Conservation (phyloP, 768 basidiomycete species). For the Leucosporidium yakuticum region DNA sequence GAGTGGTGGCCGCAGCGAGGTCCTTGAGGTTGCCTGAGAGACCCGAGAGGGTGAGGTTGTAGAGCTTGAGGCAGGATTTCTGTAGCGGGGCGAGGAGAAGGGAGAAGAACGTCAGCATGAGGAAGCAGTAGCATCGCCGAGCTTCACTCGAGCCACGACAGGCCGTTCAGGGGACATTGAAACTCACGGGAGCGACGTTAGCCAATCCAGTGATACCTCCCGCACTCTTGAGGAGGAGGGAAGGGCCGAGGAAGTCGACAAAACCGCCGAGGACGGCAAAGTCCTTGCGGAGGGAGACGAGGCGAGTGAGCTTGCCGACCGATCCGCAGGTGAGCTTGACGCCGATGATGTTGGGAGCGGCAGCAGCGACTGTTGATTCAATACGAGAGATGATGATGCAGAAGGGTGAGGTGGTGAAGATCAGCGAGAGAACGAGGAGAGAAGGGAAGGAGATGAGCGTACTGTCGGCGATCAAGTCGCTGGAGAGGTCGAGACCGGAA, state of each 20-base stretch:
- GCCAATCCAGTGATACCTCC: slow-evolving; percentile 58
- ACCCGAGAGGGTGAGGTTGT: slow-evolving; percentile 52
- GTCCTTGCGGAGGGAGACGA: slow-evolving; percentile 24
- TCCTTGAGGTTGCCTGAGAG: slow-evolving; percentile 45
- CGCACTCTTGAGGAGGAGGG: slow-evolving; percentile 58
- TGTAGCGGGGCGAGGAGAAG: slow-evolving; percentile 50
- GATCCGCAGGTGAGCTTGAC: slow-evolving; percentile 76
- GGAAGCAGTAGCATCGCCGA: no score
- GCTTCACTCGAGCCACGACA: no score
- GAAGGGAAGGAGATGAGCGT: slow-evolving; percentile 52
- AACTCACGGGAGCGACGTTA: slow-evolving; percentile 31
- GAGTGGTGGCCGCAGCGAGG: slow-evolving; percentile 61
- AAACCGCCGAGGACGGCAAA: slow-evolving; percentile 63
- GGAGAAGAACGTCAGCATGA: slow-evolving; percentile 19
- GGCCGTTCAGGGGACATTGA: no score
- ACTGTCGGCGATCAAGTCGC: slow-evolving; percentile 54
- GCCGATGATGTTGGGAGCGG: slow-evolving; percentile 66
- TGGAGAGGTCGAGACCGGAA: slow-evolving; percentile 73
- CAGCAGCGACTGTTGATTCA: neutral
- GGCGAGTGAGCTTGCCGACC: slow-evolving; percentile 58
- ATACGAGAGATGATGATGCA: no score
- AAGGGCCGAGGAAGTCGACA: slow-evolving; percentile 60
- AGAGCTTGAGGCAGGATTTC: slow-evolving; percentile 52
- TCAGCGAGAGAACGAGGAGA: slow-evolving; percentile 70
- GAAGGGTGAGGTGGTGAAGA: slow-evolving; percentile 54